phyloP scores from a whole-genome alignment of 306 rosid species.

The Prunus fruticosa region DNA sequence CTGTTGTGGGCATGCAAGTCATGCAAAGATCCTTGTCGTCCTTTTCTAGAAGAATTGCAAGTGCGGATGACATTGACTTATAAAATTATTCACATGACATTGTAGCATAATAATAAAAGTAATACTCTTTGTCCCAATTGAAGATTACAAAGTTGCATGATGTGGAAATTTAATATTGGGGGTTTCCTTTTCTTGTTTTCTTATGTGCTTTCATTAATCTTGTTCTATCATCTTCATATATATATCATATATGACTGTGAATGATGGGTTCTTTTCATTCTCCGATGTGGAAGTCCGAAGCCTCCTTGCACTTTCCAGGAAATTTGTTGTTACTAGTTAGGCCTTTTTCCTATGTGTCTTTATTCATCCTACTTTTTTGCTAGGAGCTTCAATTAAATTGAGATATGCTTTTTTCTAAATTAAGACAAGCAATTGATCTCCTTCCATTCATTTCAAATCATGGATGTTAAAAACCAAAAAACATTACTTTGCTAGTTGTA shows the following conservation, averaged over 20 bases:
- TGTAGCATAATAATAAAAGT: not conserved
- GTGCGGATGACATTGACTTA: not conserved
- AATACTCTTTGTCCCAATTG: slow-evolving; percentile 14
- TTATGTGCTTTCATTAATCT: not conserved
- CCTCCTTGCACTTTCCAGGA: slow-evolving; percentile 57
- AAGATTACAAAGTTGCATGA: slow-evolving; percentile 15
- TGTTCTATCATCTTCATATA: not conserved
- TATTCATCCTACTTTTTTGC: not conserved
- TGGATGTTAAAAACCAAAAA: not conserved
- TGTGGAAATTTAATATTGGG: not conserved
- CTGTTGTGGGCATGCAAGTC: not conserved
- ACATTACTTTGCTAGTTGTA: too few relatives aligned
- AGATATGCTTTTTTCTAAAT: not conserved
- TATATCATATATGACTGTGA: not conserved
- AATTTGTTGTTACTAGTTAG: slow-evolving; percentile 22
- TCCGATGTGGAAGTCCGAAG: slow-evolving; percentile 21
- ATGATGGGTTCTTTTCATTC: not conserved
- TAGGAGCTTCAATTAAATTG: not conserved
- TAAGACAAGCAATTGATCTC: not conserved
- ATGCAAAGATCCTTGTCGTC: slow-evolving; percentile 1
- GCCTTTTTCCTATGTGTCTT: slow-evolving; percentile 13
- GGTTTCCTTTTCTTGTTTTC: not conserved
- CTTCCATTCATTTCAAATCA: not conserved
- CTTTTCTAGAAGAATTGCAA: not conserved
- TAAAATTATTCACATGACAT: slow-evolving; percentile 4